phyloP scores from a whole-genome alignment of 2,329 filamentous ascomycete genomes.

The Epichloe scottii region DNA sequence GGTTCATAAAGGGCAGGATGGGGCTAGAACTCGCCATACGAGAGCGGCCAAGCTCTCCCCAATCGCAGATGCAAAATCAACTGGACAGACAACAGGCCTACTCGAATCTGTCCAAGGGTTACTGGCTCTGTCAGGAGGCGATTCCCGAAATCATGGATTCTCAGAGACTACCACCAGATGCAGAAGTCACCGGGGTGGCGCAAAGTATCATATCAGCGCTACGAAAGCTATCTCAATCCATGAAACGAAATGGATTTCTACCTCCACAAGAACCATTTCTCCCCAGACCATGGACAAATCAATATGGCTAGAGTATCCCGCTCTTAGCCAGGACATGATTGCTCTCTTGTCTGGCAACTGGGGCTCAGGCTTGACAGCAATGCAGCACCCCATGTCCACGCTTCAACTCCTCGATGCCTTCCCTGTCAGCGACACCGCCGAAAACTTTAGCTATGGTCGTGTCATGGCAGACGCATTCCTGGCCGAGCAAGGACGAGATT shows the following conservation, averaged over 20 bases:
- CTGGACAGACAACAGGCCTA: conserved; percentile 62
- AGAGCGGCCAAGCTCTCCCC: conserved; percentile 39
- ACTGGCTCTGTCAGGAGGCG: conserved; percentile 59
- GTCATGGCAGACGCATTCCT: conserved; percentile 64
- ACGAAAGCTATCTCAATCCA: conserved; percentile 64
- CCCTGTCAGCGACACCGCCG: conserved; percentile 61
- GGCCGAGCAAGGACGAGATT: conserved; percentile 58
- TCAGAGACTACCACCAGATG: conserved; percentile 28
- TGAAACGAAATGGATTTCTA: conserved; percentile 72
- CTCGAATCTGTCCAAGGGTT: conserved; percentile 71
- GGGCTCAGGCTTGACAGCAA: conserved; percentile 35
- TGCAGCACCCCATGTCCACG: conserved; percentile 31
- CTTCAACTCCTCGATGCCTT: conserved; percentile 54
- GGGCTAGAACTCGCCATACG: conserved; percentile 62
- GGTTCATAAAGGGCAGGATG: conserved; percentile 74
- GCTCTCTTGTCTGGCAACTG: conserved; percentile 55
- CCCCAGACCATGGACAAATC: conserved; percentile 67
- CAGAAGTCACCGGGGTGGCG: conserved; percentile 40
- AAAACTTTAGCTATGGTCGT: conserved; percentile 67
- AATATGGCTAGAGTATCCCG: conserved; percentile 71
- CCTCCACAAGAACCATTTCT: conserved; percentile 56
- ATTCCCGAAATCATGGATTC: conserved; percentile 36
- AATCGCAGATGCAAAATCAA: conserved; percentile 40
- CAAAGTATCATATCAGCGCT: conserved; percentile 51
- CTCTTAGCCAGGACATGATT: conserved; percentile 57